A percentile compares a stretch with the other conserved stretches of the same genome.
phyloP scores from a whole-genome alignment of 371 early-diverging fungal genomes.

The Mucor lusitanicus region DNA sequence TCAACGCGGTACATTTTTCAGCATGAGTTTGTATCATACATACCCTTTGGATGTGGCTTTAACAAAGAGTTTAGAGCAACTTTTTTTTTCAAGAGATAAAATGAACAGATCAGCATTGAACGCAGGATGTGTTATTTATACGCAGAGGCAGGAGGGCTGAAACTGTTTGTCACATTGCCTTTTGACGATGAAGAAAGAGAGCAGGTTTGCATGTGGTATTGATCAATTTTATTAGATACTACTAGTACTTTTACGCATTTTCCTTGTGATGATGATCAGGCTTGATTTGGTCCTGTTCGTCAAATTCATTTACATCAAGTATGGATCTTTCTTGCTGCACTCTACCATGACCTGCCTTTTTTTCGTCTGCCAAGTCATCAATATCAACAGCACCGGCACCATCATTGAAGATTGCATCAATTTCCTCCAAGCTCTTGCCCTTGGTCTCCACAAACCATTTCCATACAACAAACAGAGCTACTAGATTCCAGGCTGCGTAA shows the following conservation, averaged over 20 bases:
- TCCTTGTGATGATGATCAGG: background rate
- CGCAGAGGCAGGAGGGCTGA: no score
- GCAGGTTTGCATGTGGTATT: background rate
- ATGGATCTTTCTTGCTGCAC: background rate
- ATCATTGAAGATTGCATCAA: conserved; percentile 50
- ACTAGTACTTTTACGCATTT: background rate
- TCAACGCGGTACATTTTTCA: no score
- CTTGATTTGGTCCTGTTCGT: background rate
- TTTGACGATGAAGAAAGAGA: background rate
- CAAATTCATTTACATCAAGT: background rate
- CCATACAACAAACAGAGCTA: conserved; percentile 36
- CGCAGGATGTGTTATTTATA: background rate
- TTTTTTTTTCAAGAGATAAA: background rate
- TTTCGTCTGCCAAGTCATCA: background rate
- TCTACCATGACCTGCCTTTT: background rate
- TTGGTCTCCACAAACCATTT: conserved; percentile 52
- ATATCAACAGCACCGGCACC: background rate
- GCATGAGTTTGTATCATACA: background rate
- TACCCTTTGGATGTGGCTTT: background rate
- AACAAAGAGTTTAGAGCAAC: no score
- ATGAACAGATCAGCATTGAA: background rate
- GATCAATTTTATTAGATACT: background rate
- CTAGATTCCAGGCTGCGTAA: conserved; percentile 40
- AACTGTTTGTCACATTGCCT: no score
- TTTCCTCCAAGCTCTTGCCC: conserved; percentile 51